phyloP scores from a whole-genome alignment of 345 rosid genomes.

The Aquilaria sinensis region DNA sequence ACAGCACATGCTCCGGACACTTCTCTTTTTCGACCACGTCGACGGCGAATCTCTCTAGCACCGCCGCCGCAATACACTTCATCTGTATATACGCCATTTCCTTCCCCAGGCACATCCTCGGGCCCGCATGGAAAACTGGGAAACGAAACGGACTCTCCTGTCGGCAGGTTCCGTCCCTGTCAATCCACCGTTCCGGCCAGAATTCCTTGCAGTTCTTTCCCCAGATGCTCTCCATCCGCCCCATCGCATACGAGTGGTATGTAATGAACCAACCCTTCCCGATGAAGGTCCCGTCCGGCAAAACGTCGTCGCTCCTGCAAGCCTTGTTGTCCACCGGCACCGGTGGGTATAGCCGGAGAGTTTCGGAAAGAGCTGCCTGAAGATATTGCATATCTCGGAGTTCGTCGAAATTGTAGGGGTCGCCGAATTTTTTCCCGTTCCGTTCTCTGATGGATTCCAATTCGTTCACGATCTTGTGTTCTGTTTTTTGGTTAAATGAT shows the following conservation, averaged over 20 bases:
- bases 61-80: conserved; percentile 27
- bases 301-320: conserved; percentile 16
- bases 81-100: conserved; percentile 40
- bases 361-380: conserved; percentile 41
- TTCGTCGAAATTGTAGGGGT: conserved; percentile 13
- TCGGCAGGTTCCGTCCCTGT: conserved; percentile 16
- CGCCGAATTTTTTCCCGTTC: conserved; percentile 1
- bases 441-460: conserved; percentile 10
- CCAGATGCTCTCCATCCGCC: conserved; percentile 39
- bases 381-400: conserved; percentile 37
- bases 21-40: conserved; percentile 10
- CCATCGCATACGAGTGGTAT: conserved; percentile 32
- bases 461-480: conserved; percentile 24
- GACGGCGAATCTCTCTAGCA: conserved; percentile 18
- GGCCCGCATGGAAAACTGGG: conserved; percentile 38
- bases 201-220: conserved; percentile 36
- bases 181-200: conserved; percentile 41
- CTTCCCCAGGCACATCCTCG: conserved; percentile 41
- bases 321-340: conserved; percentile 34
- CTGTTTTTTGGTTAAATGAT: conserved; percentile 16
- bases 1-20: conserved; percentile 14
- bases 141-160: conserved; percentile 32
- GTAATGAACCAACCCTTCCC: conserved; percentile 25
- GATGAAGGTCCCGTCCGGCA: conserved; percentile 34
- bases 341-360: conserved; percentile 47